phyloP scores from a whole-genome alignment of 2,329 filamentous ascomycete species.

The Ophiosphaerella korrae region DNA sequence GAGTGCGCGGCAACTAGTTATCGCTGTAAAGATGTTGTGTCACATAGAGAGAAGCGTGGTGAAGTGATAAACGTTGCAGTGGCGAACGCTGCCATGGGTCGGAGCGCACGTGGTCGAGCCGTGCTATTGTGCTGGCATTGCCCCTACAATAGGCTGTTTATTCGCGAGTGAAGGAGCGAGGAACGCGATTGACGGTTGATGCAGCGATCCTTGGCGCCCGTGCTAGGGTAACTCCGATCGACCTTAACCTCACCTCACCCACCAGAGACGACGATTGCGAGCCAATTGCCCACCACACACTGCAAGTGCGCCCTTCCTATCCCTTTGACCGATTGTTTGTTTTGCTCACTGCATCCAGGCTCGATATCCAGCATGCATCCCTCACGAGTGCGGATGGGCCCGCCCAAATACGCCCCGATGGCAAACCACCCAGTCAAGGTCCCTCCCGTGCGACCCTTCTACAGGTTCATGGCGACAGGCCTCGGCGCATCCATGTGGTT shows the following conservation, averaged over 20 bases:
- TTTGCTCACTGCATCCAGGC: slow-evolving; percentile 23
- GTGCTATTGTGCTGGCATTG: slow-evolving; percentile 20
- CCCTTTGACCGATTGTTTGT: neutral
- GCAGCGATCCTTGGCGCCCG: slow-evolving; percentile 21
- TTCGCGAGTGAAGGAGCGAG: slow-evolving; percentile 19
- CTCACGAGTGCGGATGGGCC: slow-evolving; percentile 40
- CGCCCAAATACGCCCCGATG: slow-evolving; percentile 45
- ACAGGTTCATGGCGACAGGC: slow-evolving; percentile 84
- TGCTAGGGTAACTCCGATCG: slow-evolving; percentile 22
- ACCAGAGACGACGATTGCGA: slow-evolving; percentile 20
- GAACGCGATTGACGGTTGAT: slow-evolving; percentile 24
- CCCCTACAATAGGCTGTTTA: slow-evolving; percentile 9
- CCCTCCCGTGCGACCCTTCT: slow-evolving; percentile 69
- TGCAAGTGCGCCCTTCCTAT: slow-evolving; percentile 22
- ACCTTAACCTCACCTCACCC: slow-evolving; percentile 32
- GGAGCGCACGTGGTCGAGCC: slow-evolving; percentile 6
- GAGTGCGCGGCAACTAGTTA: slow-evolving; percentile 17
- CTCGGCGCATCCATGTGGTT: slow-evolving; percentile 99
- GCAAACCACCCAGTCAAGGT: slow-evolving; percentile 61
- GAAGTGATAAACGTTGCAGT: slow-evolving; percentile 12
- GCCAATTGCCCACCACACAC: slow-evolving; percentile 38
- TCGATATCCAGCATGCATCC: slow-evolving; percentile 33
- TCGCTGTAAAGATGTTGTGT: slow-evolving; percentile 7
- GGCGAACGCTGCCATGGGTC: slow-evolving; percentile 30
- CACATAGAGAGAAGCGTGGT: slow-evolving; percentile 14